Evolutionary conservation across 805 yeast species (phyloP), one percentile per base, ranked within the genome.

Genomic region (Jamesozyma gamospora): DNA sequence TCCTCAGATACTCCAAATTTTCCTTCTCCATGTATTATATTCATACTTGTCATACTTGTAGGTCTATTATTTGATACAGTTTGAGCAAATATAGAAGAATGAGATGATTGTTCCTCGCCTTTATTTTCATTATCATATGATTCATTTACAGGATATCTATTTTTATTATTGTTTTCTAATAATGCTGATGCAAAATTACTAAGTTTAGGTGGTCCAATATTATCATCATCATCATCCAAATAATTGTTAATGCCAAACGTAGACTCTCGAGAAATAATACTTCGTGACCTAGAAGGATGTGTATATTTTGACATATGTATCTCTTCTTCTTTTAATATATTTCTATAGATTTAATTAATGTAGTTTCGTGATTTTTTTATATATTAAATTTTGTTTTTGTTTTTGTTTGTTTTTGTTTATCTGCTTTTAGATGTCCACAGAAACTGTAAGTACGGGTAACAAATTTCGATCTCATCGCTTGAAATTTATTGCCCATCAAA

Each of bases 151-250:
- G 15, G 13, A n/a, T 9, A 21, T 21, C 40, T 44, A 18, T 33
- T 44, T 16, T 48, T 39, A 10, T 37, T 38, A 15, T 35, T 42
- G 18, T 48, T 46, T 11, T 16, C 13, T n/a, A 17, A 13, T 39
- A 56, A 36, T 9, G 60, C 62, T n/a, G 61, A 55, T 6, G 58
- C 62, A 45, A 53, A 58, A 40, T 54, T 44, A 40, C 63, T 58
- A 25, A 58, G 35, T 28, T 49, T 48, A 12, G 63, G 63, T 10
- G 58, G 55, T 1, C 52, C 55, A 16, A 51, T 36, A 32, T 54
- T 46, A 31, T 55, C 62, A 36, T 57, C 62, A 15, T 53, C 49
- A 36, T 41, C 36, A 27, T 39, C 25, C 27, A 11, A 3, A 15
- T 35, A 28, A 14, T 21, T 18, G 15, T 29, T 35, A 8, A 21